phyloP scores from a whole-genome alignment of 23 red algal species.

The Gracilaria gracilis region DNA sequence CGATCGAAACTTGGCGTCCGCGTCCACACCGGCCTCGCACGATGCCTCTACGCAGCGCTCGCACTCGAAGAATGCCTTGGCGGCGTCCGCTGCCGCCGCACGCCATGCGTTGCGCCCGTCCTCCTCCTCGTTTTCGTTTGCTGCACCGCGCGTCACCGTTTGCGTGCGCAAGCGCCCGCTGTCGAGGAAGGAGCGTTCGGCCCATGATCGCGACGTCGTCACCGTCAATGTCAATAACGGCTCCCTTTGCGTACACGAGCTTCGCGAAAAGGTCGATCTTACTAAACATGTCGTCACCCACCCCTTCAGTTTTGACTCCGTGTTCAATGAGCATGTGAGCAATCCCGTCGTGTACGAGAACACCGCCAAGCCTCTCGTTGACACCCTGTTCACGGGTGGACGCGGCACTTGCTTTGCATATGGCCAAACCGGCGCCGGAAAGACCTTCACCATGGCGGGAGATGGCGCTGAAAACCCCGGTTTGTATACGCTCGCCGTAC shows the following conservation, averaged over 20 bases:
- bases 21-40: not conserved
- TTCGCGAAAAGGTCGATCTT: constrained; percentile 75
- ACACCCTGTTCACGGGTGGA: constrained; percentile 79
- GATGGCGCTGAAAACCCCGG: constrained; percentile 76
- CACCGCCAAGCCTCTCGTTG: constrained; percentile 78
- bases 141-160: constrained; percentile 60
- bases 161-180: constrained; percentile 86
- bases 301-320: constrained; percentile 76
- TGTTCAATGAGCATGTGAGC: constrained; percentile 62
- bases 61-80: not conserved
- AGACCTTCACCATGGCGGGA: constrained; percentile 93
- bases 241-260: constrained; percentile 74
- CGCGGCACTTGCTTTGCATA: constrained; percentile 90
- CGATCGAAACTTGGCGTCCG: not conserved
- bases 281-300: constrained; percentile 86
- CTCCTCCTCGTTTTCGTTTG: not conserved
- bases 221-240: constrained; percentile 46
- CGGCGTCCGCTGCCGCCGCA: constrained; percentile 13
- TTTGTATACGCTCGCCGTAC: constrained; percentile 88
- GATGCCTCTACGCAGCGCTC: not conserved
- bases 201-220: constrained; percentile 72
- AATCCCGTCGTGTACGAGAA: constrained; percentile 76
- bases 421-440: constrained; percentile 92
- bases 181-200: constrained; percentile 47
- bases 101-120: not conserved